Evolutionary conservation across 2,329 filamentous ascomycete genomes (phyloP).

Genomic region (Lachnellula cervina): DNA sequence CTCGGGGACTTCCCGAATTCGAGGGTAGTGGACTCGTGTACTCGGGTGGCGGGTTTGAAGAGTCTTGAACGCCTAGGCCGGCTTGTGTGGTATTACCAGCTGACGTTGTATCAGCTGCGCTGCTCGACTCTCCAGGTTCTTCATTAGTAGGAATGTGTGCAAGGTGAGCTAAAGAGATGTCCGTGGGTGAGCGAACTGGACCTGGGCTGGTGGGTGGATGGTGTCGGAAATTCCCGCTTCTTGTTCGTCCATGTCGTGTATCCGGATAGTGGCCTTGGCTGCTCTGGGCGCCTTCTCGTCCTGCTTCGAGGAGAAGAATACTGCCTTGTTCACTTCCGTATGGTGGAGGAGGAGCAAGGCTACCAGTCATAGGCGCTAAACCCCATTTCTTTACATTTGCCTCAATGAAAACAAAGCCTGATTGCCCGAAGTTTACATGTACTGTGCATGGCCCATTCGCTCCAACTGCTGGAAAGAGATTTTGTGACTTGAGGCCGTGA

Average conservation of each 20-base stretch:
- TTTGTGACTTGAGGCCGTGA: constrained; percentile 88
- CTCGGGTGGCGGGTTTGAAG: constrained; percentile 63
- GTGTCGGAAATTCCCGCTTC: constrained; percentile 73
- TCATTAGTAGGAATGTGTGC: constrained; percentile 64
- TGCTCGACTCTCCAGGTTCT: constrained; percentile 53
- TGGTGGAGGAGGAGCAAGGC: constrained; percentile 87
- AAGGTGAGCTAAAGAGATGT: constrained; percentile 88
- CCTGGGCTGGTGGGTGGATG: constrained; percentile 76
- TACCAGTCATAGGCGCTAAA: constrained; percentile 90
- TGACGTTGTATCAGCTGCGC: constrained; percentile 28
- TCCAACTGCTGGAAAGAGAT: constrained; percentile 96
- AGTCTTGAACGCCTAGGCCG: constrained; percentile 35
- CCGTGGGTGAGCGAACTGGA: constrained; percentile 84
- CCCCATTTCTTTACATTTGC: constrained; percentile 99
- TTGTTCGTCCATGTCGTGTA: constrained; percentile 61
- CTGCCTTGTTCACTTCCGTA: constrained; percentile 97
- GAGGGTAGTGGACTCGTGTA: constrained; percentile 64
- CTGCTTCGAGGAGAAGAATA: constrained; percentile 86
- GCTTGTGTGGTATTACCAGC: constrained; percentile 15
- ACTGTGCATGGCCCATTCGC: constrained; percentile 89
- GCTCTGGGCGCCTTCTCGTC: constrained; percentile 51
- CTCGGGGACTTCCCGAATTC: constrained; percentile 48
- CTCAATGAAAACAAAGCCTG: constrained; percentile 98
- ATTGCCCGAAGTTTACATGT: constrained; percentile 96
- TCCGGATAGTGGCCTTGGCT: constrained; percentile 39